These are phyloP conservation scores for Syzygium malaccense DNA, from an alignment of 441 rosid genomes.

Conservation along the genomic window DNA sequence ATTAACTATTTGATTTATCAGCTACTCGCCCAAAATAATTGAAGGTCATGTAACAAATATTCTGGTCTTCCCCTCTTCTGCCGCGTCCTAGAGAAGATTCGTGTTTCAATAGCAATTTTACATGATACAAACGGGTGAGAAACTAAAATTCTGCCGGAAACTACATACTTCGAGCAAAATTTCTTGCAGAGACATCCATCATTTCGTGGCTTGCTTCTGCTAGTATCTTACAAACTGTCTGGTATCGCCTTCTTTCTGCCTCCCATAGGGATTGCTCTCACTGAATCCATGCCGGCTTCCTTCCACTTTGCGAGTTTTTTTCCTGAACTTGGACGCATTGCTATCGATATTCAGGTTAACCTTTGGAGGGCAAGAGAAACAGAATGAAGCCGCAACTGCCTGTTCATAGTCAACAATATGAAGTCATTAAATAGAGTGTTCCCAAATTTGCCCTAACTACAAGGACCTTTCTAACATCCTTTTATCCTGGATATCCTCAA, in stretches of 20 bases:
- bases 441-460: background rate
- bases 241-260: slow-evolving; percentile 30
- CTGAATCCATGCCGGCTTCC: slow-evolving; percentile 58
- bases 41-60: background rate
- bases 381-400: slow-evolving; percentile 91
- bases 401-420: slow-evolving; percentile 19
- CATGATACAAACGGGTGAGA: background rate
- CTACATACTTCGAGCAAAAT: background rate
- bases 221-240: slow-evolving; percentile 49
- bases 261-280: slow-evolving; percentile 73
- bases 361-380: slow-evolving; percentile 90
- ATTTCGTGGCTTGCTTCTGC: background rate
- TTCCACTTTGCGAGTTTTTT: slow-evolving; percentile 43
- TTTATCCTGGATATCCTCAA: background rate
- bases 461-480: background rate
- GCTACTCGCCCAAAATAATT: background rate
- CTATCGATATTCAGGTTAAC: slow-evolving; percentile 85
- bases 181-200: background rate
- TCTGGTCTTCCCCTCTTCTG: background rate
- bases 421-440: background rate
- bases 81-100: background rate
- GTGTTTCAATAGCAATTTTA: background rate
- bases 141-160: background rate
- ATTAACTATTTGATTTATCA: background rate
- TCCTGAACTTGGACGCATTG: slow-evolving; percentile 77